Evolutionary conservation across 1,284 basidiomycete species (phyloP).

Genomic region (Ceratobasidium sp.): DNA sequence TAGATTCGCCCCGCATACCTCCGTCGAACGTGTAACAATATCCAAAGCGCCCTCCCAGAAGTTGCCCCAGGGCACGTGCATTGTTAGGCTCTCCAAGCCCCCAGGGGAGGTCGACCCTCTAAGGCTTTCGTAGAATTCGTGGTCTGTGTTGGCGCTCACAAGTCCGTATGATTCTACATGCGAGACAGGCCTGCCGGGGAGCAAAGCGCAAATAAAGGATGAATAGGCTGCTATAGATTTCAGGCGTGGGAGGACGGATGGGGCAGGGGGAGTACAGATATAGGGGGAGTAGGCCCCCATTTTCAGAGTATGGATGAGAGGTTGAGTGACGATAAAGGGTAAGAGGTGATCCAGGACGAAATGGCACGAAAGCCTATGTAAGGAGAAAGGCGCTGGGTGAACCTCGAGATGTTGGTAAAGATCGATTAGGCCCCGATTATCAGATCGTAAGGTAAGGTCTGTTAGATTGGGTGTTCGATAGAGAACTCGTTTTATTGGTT

Average conservation of each 20-base stretch:
- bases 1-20: slow-evolving; percentile 5
- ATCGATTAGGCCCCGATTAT: slow-evolving; percentile 9
- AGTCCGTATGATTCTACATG: not conserved
- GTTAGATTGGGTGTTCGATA: slow-evolving; percentile 8
- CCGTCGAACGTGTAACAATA: slow-evolving; percentile 1
- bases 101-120: not conserved
- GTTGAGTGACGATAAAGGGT: not conserved
- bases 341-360: not conserved
- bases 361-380: slow-evolving; percentile 6
- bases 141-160: not conserved
- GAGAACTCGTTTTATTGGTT: not conserved
- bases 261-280: not conserved
- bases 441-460: slow-evolving; percentile 6
- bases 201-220: not conserved
- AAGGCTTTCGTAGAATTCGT: not conserved
- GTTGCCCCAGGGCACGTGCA: not conserved
- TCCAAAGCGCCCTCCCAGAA: slow-evolving; percentile 15
- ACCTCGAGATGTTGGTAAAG: not conserved
- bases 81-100: not conserved
- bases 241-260: slow-evolving; percentile 2
- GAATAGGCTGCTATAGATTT: not conserved
- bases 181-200: slow-evolving; percentile 6
- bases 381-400: slow-evolving; percentile 10
- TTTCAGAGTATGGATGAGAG: not conserved
- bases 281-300: not conserved